These are phyloP conservation scores for Tuber indicum DNA, from an alignment of 495 filamentous ascomycete genomes.

Conservation along the genomic window DNA sequence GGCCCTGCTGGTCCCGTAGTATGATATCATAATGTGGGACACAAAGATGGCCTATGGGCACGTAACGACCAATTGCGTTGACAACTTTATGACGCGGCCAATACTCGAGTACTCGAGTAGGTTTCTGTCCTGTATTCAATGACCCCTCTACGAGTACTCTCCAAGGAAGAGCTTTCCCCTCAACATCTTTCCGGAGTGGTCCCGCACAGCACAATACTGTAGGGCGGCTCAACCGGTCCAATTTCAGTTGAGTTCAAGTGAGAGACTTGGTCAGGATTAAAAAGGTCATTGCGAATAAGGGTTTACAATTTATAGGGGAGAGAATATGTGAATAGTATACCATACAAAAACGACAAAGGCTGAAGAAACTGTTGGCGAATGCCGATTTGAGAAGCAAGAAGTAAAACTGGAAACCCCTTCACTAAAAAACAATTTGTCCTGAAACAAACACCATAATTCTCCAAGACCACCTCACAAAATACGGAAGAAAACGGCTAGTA, in stretches of 20 bases:
- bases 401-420: background rate
- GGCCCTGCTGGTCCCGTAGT: too few species aligned
- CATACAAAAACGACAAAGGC: background rate
- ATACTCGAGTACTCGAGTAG: too few species aligned
- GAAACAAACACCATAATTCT: background rate
- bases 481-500: conserved; percentile 7
- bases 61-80: too few species aligned
- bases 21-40: too few species aligned
- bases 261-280: background rate
- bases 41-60: too few species aligned
- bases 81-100: too few species aligned
- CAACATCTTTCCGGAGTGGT: too few species aligned
- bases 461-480: background rate
- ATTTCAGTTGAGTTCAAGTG: background rate
- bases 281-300: background rate
- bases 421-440: background rate
- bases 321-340: background rate
- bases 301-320: background rate
- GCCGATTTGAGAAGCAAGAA: conserved; percentile 2
- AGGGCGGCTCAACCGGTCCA: background rate
- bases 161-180: too few species aligned
- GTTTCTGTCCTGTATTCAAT: too few species aligned
- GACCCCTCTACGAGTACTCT: too few species aligned
- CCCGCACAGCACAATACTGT: background rate
- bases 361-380: background rate